A percentile compares a stretch with the other conserved stretches of the same genome.
Evolutionary conservation across 345 rosid species (phyloP).

Genomic region (Eucalyptus paniculata): DNA sequence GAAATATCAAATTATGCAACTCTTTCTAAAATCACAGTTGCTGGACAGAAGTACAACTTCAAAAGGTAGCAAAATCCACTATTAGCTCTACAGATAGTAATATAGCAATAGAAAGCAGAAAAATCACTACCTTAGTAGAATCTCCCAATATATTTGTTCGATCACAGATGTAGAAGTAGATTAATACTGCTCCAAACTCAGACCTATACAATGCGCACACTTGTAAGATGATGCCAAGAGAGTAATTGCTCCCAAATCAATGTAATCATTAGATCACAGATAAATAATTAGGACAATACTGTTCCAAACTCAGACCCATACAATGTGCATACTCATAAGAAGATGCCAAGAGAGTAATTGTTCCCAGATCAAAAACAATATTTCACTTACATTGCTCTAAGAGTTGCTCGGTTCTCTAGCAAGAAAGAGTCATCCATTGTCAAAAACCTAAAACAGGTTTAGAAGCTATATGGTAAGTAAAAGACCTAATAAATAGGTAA

Average conservation of each 20-base stretch:
- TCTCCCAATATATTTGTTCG: slow-evolving; percentile 66
- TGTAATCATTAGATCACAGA: slow-evolving; percentile 30
- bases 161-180: slow-evolving; percentile 77
- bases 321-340: neutral
- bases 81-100: neutral
- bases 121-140: slow-evolving; percentile 58
- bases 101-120: neutral
- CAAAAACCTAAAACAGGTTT: slow-evolving; percentile 46
- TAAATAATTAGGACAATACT: slow-evolving; percentile 51
- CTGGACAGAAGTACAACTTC: neutral
- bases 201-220: slow-evolving; percentile 41
- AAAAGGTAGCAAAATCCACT: neutral
- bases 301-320: slow-evolving; percentile 80
- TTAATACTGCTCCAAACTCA: slow-evolving; percentile 65
- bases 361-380: neutral
- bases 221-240: neutral
- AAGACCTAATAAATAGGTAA: neutral
- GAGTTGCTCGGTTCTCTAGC: slow-evolving; percentile 75
- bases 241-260: neutral
- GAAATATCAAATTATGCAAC: neutral
- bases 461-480: slow-evolving; percentile 1
- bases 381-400: slow-evolving; percentile 75
- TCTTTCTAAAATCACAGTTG: neutral
- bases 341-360: neutral
- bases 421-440: slow-evolving; percentile 88